phyloP scores from a whole-genome alignment of 768 basidiomycete genomes.

The Antrodiella citrinella region DNA sequence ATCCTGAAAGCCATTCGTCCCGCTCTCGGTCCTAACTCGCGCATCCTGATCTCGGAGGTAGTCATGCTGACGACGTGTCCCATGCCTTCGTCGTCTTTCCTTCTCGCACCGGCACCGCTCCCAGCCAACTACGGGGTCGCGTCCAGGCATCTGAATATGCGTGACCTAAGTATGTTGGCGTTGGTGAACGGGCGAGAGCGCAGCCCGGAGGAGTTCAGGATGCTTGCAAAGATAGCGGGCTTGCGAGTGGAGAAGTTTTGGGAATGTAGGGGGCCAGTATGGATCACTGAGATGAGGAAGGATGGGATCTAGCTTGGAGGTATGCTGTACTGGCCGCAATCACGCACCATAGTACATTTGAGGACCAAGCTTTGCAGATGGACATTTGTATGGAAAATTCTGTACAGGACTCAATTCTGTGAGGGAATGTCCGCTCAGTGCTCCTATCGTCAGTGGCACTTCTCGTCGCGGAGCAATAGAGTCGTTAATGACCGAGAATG shows the following conservation, averaged over 20 bases:
- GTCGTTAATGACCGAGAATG: too few species aligned
- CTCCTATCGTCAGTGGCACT: too few species aligned
- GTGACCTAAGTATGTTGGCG: slow-evolving; percentile 11
- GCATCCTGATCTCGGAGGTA: slow-evolving; percentile 8
- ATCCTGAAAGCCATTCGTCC: slow-evolving; percentile 6
- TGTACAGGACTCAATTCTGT: too few species aligned
- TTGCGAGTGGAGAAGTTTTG: slow-evolving; percentile 8
- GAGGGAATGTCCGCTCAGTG: too few species aligned
- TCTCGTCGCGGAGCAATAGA: too few species aligned
- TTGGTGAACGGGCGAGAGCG: slow-evolving; percentile 9
- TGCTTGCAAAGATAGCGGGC: slow-evolving; percentile 4
- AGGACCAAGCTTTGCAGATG: too few species aligned
- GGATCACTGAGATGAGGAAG: slow-evolving; percentile 10
- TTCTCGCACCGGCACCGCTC: slow-evolving; percentile 5
- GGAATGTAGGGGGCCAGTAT: slow-evolving; percentile 8
- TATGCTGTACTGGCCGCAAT: too few species aligned
- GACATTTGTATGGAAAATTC: too few species aligned
- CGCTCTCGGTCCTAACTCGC: slow-evolving; percentile 3
- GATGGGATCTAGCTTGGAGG: too few species aligned
- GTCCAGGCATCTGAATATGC: neutral
- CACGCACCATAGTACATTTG: too few species aligned
- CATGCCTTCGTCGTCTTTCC: neutral
- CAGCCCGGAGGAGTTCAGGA: slow-evolving; percentile 6
- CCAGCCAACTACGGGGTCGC: slow-evolving; percentile 10
- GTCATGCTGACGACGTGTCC: slow-evolving; percentile 2